Conservation (phyloP, 495 filamentous ascomycete species). For the Aspergillus sparsus region DNA sequence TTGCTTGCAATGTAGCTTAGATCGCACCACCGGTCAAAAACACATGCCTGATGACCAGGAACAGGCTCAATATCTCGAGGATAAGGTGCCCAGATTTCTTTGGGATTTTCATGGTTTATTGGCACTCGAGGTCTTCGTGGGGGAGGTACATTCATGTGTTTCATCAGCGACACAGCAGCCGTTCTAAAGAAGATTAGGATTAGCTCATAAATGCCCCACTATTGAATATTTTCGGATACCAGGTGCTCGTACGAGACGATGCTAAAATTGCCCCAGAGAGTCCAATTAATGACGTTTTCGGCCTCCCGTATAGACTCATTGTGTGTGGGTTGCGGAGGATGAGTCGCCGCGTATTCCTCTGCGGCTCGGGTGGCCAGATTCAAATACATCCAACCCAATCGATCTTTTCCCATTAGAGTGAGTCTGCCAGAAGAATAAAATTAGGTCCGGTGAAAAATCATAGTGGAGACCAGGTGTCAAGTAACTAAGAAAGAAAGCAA, state of each 20-base stretch:
- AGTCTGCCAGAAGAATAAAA: slow-evolving; percentile 17
- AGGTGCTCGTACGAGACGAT: slow-evolving; percentile 29
- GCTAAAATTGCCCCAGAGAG: slow-evolving; percentile 39
- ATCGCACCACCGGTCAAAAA: slow-evolving; percentile 32
- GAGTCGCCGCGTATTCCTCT: slow-evolving; percentile 22
- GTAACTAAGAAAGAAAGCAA: neutral
- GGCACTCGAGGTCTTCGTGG: slow-evolving; percentile 21
- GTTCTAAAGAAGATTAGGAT: slow-evolving; percentile 24
- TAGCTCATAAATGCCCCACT: neutral
- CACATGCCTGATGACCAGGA: slow-evolving; percentile 30
- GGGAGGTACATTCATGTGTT: slow-evolving; percentile 24
- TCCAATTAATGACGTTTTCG: slow-evolving; percentile 26
- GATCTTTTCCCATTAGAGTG: slow-evolving; percentile 32
- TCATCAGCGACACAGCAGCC: slow-evolving; percentile 31
- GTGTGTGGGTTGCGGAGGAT: slow-evolving; percentile 18
- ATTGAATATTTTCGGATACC: neutral
- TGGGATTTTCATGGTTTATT: slow-evolving; percentile 22
- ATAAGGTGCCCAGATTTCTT: slow-evolving; percentile 36
- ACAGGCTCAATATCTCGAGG: slow-evolving; percentile 26
- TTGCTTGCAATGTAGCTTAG: slow-evolving; percentile 28
- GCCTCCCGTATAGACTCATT: slow-evolving; percentile 10
- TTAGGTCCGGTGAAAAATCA: neutral
- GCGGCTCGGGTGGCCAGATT: slow-evolving; percentile 28
- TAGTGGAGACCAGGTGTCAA: no score
- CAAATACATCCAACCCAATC: slow-evolving; percentile 34